Evolutionary conservation across 768 basidiomycete genomes (phyloP).

Genomic region (Trametes sanguinea): DNA sequence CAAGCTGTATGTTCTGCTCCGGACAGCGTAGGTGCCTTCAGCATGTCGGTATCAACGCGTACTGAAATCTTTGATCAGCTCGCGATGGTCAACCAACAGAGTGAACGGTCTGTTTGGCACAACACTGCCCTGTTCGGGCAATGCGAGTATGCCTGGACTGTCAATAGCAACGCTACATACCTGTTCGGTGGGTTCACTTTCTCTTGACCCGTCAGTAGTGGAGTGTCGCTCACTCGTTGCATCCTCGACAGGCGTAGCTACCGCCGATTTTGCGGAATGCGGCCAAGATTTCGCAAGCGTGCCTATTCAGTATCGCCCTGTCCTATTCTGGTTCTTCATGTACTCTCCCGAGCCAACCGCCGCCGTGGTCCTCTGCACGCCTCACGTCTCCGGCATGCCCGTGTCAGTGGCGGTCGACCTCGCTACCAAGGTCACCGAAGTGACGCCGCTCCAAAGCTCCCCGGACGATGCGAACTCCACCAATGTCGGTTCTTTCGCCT

Average conservation of each 20-base stretch:
- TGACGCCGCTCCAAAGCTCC: conserved; percentile 43
- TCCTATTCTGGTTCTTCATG: conserved; percentile 61
- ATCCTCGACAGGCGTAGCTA: conserved; percentile 7
- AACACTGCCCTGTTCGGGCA: conserved; percentile 43
- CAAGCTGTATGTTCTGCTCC: conserved; percentile 46
- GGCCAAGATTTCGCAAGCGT: conserved; percentile 28
- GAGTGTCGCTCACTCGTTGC: neutral
- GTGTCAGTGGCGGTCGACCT: conserved; percentile 48
- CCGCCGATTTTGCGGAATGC: conserved; percentile 10
- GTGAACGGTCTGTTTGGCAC: conserved; percentile 38
- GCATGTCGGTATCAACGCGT: neutral
- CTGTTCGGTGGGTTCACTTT: conserved; percentile 46
- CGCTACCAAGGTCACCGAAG: conserved; percentile 45
- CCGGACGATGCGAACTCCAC: conserved; percentile 47
- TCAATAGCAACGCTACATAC: conserved; percentile 40
- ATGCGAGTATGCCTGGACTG: conserved; percentile 44
- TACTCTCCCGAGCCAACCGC: conserved; percentile 41
- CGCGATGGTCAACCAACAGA: conserved; percentile 38
- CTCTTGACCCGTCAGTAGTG: neutral
- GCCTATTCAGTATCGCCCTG: conserved; percentile 45
- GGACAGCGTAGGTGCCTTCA: conserved; percentile 32
- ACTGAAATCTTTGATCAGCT: conserved; percentile 32
- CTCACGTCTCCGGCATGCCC: conserved; percentile 46
- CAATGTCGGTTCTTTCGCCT: conserved; percentile 44
- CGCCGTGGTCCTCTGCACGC: conserved; percentile 51